Percentiles rank a stretch among this genome's conserved stretches.
Evolutionary conservation across 192 early-diverging fungal genomes (phyloP).

Genomic region (Mortierella claussenii): DNA sequence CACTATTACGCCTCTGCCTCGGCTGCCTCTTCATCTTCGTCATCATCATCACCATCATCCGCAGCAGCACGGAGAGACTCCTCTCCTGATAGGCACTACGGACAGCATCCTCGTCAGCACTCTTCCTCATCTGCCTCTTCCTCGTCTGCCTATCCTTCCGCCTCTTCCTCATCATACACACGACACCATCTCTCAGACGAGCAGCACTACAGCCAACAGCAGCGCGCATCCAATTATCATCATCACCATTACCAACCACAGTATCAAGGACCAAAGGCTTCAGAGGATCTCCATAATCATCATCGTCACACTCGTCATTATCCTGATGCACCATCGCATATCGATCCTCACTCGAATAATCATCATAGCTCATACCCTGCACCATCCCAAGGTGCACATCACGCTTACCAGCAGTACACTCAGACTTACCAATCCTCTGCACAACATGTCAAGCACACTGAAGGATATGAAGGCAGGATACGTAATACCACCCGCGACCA

Average conservation of each 20-base stretch:
- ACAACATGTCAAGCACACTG: constrained; percentile 23
- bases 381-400: background rate
- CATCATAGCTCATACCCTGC: background rate
- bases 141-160: constrained; percentile 3
- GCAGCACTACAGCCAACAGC: constrained; percentile 6
- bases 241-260: constrained; percentile 5
- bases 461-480: constrained; percentile 35
- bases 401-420: constrained; percentile 10
- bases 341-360: background rate
- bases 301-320: background rate
- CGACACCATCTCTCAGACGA: constrained; percentile 6
- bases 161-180: constrained; percentile 7
- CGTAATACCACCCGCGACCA: constrained; percentile 38
- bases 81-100: constrained; percentile 2
- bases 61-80: background rate
- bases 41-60: too few species aligned
- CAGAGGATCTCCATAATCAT: background rate
- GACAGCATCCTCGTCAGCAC: constrained; percentile 15
- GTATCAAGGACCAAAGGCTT: background rate
- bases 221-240: constrained; percentile 2
- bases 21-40: too few species aligned
- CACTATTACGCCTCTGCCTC: background rate
- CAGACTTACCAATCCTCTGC: constrained; percentile 2
- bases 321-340: background rate
- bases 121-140: constrained; percentile 11